Evolutionary conservation across 345 rosid species (phyloP), one percentile per base, ranked within the genome.

Genomic region (Camelina laxa): DNA sequence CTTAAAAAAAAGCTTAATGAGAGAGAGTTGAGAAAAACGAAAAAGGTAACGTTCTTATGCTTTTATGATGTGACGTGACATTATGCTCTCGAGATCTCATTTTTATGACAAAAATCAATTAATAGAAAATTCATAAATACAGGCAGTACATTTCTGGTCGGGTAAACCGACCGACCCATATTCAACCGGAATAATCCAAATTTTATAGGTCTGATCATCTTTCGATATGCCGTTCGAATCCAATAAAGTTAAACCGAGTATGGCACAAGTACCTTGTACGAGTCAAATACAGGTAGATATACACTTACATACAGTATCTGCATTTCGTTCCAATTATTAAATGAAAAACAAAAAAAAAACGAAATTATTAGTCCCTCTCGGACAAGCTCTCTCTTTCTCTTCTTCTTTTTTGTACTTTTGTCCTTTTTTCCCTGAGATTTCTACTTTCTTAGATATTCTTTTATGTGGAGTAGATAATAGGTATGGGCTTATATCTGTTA

Each of bases 1-100:
- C 6, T 27, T 33, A 0, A 1, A 7, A 56, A 56, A 63, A 41
- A 58, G 55, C 22, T 62, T 61, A 70, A 38, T 48, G 61, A 63
- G 72, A 63, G 72, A 63, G 72, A 11, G 71, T 47, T 70, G 72
- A 56, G 53, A 57, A 56, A 63, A 61, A 33, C 27, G 39, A 33
- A 68, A 61, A 61, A 69, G 80, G 80, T 63, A 76, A 76, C 65
- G 80, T 62, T 69, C 58, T 21, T 5, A 47, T 16, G 60, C 75
- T 76, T 62, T 76, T 45, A 16, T 70, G 80, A 62, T 54, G 75
- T 55, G 75, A 76, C 80, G 74, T 75, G 64, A 61, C 64, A 50
- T 30, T 62, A 45, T 69, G 59, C 80, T 54, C 42, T 44, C 30
- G 30, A 54, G 59, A 69, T 69, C 45, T 62, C 70, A 35, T 22